Conservation (phyloP, 495 filamentous ascomycete species). For the Penicillium odoratum region DNA sequence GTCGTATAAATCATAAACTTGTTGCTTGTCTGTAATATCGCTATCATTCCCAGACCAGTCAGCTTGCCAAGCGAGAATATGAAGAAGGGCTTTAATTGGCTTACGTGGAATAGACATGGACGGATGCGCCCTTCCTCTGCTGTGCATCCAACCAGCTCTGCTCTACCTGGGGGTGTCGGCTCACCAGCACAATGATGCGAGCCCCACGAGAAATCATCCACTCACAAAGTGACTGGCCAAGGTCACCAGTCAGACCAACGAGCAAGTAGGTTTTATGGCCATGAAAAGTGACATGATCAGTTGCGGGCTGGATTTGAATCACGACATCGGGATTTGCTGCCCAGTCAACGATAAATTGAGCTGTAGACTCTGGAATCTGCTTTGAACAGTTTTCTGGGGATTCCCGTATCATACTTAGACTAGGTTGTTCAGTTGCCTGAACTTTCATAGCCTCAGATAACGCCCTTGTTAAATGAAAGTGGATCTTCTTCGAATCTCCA, state of each 20-base stretch:
- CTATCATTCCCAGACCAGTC: neutral
- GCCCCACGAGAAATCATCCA: conserved; percentile 57
- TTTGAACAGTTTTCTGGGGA: neutral
- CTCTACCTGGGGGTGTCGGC: conserved; percentile 50
- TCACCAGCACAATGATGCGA: conserved; percentile 42
- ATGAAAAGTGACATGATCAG: neutral
- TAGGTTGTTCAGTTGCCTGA: neutral
- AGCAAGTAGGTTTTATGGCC: conserved; percentile 53
- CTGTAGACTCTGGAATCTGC: neutral
- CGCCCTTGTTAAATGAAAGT: neutral
- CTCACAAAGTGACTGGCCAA: conserved; percentile 56
- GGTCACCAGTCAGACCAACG: conserved; percentile 54
- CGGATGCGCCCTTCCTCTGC: conserved; percentile 4
- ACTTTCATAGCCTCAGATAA: neutral
- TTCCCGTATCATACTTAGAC: neutral
- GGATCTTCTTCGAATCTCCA: neutral
- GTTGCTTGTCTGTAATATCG: neutral
- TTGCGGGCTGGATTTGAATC: neutral
- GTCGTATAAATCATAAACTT: neutral
- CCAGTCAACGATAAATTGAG: neutral
- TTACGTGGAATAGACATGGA: conserved; percentile 10
- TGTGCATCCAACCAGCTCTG: conserved; percentile 36
- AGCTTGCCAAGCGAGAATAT: neutral
- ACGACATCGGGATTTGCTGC: neutral
- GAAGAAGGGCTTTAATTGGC: neutral